Evolutionary conservation across 805 yeast genomes (phyloP).

Genomic region (Ogataea nitratoaversa): DNA sequence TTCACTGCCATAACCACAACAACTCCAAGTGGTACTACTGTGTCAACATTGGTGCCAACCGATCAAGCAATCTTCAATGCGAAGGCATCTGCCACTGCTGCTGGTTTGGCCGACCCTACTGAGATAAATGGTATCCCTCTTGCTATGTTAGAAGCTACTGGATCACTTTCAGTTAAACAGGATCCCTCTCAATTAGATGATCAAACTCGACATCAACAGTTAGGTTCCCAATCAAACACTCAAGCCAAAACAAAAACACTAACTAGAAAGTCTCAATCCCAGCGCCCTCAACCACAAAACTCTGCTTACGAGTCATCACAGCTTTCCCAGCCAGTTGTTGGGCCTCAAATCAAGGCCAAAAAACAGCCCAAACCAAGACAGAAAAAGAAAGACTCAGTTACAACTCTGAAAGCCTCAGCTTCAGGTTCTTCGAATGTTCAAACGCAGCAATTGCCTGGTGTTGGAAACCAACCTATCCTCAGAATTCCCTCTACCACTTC

Average conservation of each 20-base stretch:
- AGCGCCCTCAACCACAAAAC: not conserved
- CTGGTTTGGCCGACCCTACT: conserved; percentile 46
- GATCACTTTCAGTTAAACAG: conserved; percentile 41
- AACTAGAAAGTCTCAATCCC: not conserved
- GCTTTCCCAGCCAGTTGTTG: not conserved
- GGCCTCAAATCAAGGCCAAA: conserved; percentile 2
- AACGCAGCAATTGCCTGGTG: no score
- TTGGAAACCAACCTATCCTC: conserved; percentile 1
- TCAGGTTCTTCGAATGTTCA: not conserved
- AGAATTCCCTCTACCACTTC: conserved; percentile 16
- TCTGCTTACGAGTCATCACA: no score
- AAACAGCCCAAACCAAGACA: conserved; percentile 4
- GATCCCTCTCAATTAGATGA: conserved; percentile 2
- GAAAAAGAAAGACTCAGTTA: conserved; percentile 3
- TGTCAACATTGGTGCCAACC: conserved; percentile 85
- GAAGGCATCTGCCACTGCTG: conserved; percentile 51
- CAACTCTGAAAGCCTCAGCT: not conserved
- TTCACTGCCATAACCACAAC: conserved; percentile 81
- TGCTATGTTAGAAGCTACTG: conserved; percentile 72
- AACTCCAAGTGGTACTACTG: conserved; percentile 88
- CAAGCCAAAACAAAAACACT: conserved; percentile 2
- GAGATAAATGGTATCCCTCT: conserved; percentile 37
- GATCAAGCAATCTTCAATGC: conserved; percentile 68
- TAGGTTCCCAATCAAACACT: not conserved
- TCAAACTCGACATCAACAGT: conserved; percentile 5